These are phyloP conservation scores for Saccharomycopsis sp. DNA, from an alignment of 805 yeast species.

Conservation along the genomic window DNA sequence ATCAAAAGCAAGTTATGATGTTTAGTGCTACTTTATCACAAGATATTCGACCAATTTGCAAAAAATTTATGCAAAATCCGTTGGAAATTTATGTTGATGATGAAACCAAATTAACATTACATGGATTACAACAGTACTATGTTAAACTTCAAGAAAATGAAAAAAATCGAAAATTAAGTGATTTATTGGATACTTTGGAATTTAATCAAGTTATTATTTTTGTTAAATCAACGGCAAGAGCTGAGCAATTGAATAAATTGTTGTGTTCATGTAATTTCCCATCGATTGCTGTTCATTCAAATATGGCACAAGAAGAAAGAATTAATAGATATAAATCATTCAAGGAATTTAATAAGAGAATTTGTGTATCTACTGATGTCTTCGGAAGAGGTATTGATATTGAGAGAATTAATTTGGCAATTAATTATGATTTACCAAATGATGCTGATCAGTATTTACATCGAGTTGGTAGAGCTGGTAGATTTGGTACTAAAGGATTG, in stretches of 20 bases:
- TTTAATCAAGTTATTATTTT: conserved; percentile 97
- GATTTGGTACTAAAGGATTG: conserved; percentile 98
- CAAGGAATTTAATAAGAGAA: conserved; percentile 97
- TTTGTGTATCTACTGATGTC: conserved; percentile 96
- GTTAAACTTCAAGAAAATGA: conserved; percentile 83
- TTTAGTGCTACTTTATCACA: conserved; percentile 92
- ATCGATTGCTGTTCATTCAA: conserved; percentile 92
- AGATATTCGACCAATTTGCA: conserved; percentile 94
- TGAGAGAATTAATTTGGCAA: conserved; percentile 96
- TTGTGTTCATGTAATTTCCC: conserved; percentile 93
- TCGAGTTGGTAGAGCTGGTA: conserved; percentile 99
- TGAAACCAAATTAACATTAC: conserved; percentile 93
- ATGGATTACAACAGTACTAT: conserved; percentile 96
- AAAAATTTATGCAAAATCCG: conserved; percentile 97
- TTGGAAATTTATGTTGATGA: conserved; percentile 96
- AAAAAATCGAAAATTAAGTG: conserved; percentile 89
- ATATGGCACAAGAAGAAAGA: conserved; percentile 95
- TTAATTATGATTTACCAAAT: conserved; percentile 91
- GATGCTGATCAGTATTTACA: conserved; percentile 98
- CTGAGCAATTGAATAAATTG: conserved; percentile 82
- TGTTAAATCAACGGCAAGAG: conserved; percentile 87
- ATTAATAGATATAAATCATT: conserved; percentile 92
- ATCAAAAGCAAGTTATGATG: conserved; percentile 99
- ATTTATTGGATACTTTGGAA: conserved; percentile 86
- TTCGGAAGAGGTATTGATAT: conserved; percentile 99